Conservation (phyloP, 495 filamentous ascomycete genomes). For the Stereocaulon alpinum region DNA sequence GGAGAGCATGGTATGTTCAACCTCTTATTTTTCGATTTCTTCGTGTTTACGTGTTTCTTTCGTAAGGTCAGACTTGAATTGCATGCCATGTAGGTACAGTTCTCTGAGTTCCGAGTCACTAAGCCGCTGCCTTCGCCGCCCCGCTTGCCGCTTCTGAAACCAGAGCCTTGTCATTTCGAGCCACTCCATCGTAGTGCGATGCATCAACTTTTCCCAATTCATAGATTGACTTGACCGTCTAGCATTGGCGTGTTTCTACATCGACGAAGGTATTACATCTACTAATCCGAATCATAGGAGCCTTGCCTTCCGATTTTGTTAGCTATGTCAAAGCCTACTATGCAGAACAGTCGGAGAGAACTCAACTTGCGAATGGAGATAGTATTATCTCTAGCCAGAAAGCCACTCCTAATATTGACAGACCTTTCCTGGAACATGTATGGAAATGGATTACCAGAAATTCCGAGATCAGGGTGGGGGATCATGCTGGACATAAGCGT, state of each 20-base stretch:
- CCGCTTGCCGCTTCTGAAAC: too few species aligned
- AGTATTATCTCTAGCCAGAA: neutral
- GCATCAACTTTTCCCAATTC: neutral
- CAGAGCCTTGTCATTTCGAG: too few species aligned
- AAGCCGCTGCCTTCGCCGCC: too few species aligned
- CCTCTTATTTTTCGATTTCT: too few species aligned
- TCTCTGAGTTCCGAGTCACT: too few species aligned
- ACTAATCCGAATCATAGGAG: slow-evolving; percentile 25
- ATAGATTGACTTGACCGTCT: neutral
- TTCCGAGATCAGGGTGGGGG: slow-evolving; percentile 42
- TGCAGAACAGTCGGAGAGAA: slow-evolving; percentile 13
- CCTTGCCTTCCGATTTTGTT: slow-evolving; percentile 33
- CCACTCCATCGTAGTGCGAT: neutral
- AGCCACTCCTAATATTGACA: slow-evolving; percentile 31
- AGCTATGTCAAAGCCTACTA: slow-evolving; percentile 34
- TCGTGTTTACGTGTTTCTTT: too few species aligned
- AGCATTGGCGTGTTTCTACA: neutral
- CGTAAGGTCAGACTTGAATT: too few species aligned
- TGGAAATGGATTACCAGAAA: slow-evolving; percentile 48
- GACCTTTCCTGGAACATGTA: slow-evolving; percentile 40
- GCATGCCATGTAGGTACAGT: too few species aligned
- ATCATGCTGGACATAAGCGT: slow-evolving; percentile 32
- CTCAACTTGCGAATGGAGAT: neutral
- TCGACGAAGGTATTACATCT: neutral
- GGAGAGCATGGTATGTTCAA: slow-evolving; percentile 57